These are phyloP conservation scores for Aspergillus ustus DNA, from an alignment of 2,329 filamentous ascomycete species.

Conservation along the genomic window DNA sequence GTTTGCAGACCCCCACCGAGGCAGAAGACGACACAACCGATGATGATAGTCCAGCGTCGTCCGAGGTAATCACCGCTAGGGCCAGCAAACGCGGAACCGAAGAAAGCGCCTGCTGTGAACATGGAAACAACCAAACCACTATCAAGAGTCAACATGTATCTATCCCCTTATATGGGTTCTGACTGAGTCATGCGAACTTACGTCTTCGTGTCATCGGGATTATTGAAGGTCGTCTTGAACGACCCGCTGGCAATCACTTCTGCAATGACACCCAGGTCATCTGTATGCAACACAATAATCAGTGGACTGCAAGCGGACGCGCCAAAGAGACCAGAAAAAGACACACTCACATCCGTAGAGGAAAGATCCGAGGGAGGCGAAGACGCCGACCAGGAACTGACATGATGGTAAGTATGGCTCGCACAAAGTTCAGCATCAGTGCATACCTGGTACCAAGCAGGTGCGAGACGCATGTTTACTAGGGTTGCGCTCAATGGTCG, in stretches of 20 bases:
- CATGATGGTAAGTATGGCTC: conserved; percentile 21
- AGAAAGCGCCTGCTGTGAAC: conserved; percentile 77
- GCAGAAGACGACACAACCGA: conserved; percentile 72
- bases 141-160: conserved; percentile 1
- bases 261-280: conserved; percentile 65
- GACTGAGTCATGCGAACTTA: conserved; percentile 21
- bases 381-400: conserved; percentile 62
- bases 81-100: conserved; percentile 69
- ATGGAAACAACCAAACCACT: conserved; percentile 75
- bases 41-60: conserved; percentile 71
- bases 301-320: neutral
- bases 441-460: conserved; percentile 61
- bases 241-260: conserved; percentile 55
- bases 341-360: conserved; percentile 56
- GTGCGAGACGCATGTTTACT: conserved; percentile 57
- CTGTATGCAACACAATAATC: conserved; percentile 23
- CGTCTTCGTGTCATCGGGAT: conserved; percentile 36
- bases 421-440: neutral
- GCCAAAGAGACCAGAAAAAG: neutral
- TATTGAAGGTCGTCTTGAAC: conserved; percentile 38
- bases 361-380: conserved; percentile 63
- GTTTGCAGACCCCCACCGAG: conserved; percentile 76
- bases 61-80: conserved; percentile 67
- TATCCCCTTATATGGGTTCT: neutral
- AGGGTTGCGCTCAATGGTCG: conserved; percentile 5